Evolutionary conservation across 2,329 filamentous ascomycete species (phyloP).

Genomic region (Ophiostoma sp.): DNA sequence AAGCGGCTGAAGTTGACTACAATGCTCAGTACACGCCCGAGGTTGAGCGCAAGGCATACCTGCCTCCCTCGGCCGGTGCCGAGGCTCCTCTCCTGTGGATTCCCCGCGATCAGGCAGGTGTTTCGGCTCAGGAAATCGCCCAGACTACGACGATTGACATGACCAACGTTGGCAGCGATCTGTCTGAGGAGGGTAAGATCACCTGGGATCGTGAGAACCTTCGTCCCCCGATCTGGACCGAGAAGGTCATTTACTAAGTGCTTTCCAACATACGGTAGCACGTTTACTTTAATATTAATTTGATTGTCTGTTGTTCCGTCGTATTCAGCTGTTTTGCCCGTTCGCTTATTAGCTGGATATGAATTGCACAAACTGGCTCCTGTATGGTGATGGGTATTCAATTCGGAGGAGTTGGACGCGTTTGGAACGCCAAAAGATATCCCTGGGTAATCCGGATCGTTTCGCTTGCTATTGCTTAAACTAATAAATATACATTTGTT

Average conservation of each 20-base stretch:
- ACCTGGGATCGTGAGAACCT: constrained; percentile 35
- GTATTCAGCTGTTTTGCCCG: not conserved
- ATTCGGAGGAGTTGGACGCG: constrained; percentile 20
- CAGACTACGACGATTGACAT: constrained; percentile 73
- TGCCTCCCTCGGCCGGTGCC: constrained; percentile 63
- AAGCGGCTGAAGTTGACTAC: constrained; percentile 39
- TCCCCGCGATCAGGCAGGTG: constrained; percentile 65
- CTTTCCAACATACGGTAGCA: not conserved
- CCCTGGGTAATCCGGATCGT: constrained; percentile 22
- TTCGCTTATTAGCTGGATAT: not conserved
- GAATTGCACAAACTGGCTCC: not conserved
- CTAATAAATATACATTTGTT: constrained; percentile 14
- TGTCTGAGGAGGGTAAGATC: constrained; percentile 61
- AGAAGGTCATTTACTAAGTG: constrained; percentile 35
- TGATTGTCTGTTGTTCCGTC: not conserved
- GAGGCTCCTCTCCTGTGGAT: constrained; percentile 74
- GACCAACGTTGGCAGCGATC: constrained; percentile 68
- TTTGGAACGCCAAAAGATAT: constrained; percentile 23
- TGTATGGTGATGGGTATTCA: not conserved
- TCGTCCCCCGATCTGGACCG: constrained; percentile 36
- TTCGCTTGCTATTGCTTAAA: constrained; percentile 22
- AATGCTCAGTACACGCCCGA: constrained; percentile 57
- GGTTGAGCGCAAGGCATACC: constrained; percentile 63
- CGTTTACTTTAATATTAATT: constrained; percentile 9
- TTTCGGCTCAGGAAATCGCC: constrained; percentile 70